Evolutionary conservation across 495 filamentous ascomycete genomes (phyloP).

Genomic region (Penicillium longicatenatum): DNA sequence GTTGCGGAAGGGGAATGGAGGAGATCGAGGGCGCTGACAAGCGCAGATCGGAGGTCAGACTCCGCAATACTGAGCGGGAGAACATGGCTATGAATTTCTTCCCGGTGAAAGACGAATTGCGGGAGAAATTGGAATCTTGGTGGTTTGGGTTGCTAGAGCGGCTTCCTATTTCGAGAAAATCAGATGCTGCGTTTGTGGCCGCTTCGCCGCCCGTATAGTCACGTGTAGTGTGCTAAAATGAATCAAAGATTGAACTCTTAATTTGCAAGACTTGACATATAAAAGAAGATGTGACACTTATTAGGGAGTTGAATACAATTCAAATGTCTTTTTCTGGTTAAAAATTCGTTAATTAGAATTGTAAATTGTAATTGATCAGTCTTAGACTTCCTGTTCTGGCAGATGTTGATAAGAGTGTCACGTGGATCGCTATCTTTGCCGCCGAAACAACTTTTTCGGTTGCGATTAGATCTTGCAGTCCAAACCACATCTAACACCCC

Average conservation of each 20-base stretch:
- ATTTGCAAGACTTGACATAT: not conserved
- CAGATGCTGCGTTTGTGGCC: conserved; percentile 29
- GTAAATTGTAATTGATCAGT: not conserved
- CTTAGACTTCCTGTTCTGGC: not conserved
- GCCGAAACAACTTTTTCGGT: conserved; percentile 42
- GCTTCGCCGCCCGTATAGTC: conserved; percentile 31
- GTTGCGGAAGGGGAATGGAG: conserved; percentile 40
- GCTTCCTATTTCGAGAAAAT: conserved; percentile 35
- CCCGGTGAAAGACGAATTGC: conserved; percentile 12
- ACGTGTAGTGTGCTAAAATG: conserved; percentile 18
- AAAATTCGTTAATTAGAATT: too few relatives aligned
- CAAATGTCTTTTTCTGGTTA: too few relatives aligned
- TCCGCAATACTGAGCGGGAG: conserved; percentile 42
- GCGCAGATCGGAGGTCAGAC: conserved; percentile 38
- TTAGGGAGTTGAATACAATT: too few relatives aligned
- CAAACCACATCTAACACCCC: conserved; percentile 20
- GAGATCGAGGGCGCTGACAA: conserved; percentile 35
- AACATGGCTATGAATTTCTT: conserved; percentile 36
- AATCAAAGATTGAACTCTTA: not conserved
- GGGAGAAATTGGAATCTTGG: conserved; percentile 18
- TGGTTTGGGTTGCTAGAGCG: conserved; percentile 18
- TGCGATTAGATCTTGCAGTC: conserved; percentile 31
- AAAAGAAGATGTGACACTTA: not conserved
- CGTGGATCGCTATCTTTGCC: conserved; percentile 33
- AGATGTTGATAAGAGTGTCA: conserved; percentile 29